Evolutionary conservation across 2,329 filamentous ascomycete species (phyloP), one percentile per base, ranked within the genome.

Genomic region (Botrytis fragariae): DNA sequence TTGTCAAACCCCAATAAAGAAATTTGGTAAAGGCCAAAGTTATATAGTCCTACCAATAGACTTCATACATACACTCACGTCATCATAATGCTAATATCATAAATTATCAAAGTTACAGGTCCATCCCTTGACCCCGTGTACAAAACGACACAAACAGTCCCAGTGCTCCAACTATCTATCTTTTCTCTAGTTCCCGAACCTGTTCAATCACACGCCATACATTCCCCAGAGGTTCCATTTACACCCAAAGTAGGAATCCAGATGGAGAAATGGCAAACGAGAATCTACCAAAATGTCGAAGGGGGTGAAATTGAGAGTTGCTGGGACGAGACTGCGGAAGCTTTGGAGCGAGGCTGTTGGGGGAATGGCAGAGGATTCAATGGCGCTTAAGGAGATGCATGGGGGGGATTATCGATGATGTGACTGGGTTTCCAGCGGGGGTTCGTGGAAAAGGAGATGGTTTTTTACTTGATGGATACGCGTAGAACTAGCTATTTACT

Each of bases 131-230:
- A 51, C 12, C 1, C 25, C 0, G 5, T 51, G 48, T 7, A 16
- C 48, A n/a, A 14, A 51, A n/a, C 25, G 5, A n/a, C 16, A 14
- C 22, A 51, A 51, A 51, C 25, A 3, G 9, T 25, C 45, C 25
- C 25, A 12, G 45, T 6, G 45, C 45, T 14, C 1, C 45, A n/a
- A 51, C 5, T 3, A 16, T 51, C 12, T 0, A n/a, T 51, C 12
- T 51, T 12, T 14, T 1, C 5, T n/a, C 2, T 51, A 51, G 1
- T 7, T 2, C 12, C 1, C 12, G 10, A 16, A 14, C 4, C 48
- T 16, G 2, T 51, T 6, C 48, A 51, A n/a, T n/a, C 25, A 14
- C 25, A 1, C 12, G 25, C 7, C 12, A 7, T n/a, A 4, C 5
- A n/a, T n/a, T 6, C 2, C 14, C n/a, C 51, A 54, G n/a, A 54